Conservation (phyloP, 108 stramenopile species). For the Cyclotella atomus region DNA sequence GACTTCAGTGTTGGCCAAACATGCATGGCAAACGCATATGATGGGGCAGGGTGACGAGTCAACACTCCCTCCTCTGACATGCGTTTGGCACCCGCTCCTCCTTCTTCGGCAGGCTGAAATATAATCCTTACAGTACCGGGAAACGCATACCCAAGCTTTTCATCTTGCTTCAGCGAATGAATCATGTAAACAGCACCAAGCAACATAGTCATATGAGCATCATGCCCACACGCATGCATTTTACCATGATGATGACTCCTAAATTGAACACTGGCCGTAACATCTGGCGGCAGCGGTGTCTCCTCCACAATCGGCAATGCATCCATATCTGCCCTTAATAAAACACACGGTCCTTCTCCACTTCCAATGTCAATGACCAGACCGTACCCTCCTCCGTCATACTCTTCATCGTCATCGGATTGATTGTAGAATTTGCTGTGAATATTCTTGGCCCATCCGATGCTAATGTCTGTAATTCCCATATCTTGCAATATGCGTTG, state of each 20-base stretch:
- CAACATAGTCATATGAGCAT: conserved; percentile 91
- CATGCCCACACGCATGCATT: conserved; percentile 98
- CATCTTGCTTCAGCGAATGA: conserved; percentile 7
- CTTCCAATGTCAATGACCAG: conserved; percentile 85
- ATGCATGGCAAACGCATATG: conserved; percentile 88
- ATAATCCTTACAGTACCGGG: conserved; percentile 82
- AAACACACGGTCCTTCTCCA: conserved; percentile 70
- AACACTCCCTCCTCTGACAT: conserved; percentile 93
- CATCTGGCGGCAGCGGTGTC: conserved; percentile 44
- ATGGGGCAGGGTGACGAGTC: conserved; percentile 52
- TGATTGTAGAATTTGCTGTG: conserved; percentile 45
- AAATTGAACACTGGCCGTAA: conserved; percentile 4
- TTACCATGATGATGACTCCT: conserved; percentile 56
- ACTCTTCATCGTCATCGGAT: conserved; percentile 1
- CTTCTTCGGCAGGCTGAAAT: conserved; percentile 95
- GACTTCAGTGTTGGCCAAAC: conserved; percentile 67
- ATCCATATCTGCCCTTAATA: conserved; percentile 95
- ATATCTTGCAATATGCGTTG: conserved; percentile 60
- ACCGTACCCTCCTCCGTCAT: conserved; percentile 73
- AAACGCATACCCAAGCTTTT: conserved; percentile 54
- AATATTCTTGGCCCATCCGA: conserved; percentile 80
- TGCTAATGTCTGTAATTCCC: conserved; percentile 56
- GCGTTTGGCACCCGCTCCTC: conserved; percentile 84
- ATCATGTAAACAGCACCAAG: conserved; percentile 78
- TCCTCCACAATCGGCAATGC: conserved; percentile 87